These are phyloP conservation scores for Polyplosphaeria fusca DNA, from an alignment of 495 filamentous ascomycete genomes.

Conservation along the genomic window DNA sequence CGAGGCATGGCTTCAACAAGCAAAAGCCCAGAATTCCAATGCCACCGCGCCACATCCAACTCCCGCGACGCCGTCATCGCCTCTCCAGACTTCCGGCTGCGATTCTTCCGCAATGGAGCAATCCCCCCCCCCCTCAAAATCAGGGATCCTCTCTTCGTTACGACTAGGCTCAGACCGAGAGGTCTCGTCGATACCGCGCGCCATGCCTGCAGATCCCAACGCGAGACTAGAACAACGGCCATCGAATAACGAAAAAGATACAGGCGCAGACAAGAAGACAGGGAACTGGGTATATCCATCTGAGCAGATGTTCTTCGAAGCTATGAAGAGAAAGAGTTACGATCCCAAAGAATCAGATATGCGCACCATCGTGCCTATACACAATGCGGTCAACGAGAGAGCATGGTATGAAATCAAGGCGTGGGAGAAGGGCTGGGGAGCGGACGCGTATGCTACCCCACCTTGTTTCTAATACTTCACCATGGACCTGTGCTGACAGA, in stretches of 20 bases:
- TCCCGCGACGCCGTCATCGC: slow-evolving; percentile 9
- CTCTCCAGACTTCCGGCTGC: slow-evolving; percentile 31
- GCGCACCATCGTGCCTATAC: slow-evolving; percentile 88
- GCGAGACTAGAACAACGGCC: slow-evolving; percentile 37
- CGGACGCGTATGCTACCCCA: slow-evolving; percentile 48
- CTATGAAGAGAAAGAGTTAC: slow-evolving; percentile 79
- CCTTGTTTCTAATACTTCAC: not conserved
- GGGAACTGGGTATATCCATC: slow-evolving; percentile 98
- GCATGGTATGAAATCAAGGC: slow-evolving; percentile 48
- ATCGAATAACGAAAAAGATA: slow-evolving; percentile 64
- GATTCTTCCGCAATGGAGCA: slow-evolving; percentile 36
- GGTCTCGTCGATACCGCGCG: slow-evolving; percentile 78
- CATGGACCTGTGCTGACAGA: not conserved
- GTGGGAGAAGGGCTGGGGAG: slow-evolving; percentile 72
- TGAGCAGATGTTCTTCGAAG: slow-evolving; percentile 92
- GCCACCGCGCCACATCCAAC: slow-evolving; percentile 35
- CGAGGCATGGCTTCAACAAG: slow-evolving; percentile 70
- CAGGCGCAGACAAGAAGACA: slow-evolving; percentile 56
- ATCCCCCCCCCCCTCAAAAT: slow-evolving; percentile 36
- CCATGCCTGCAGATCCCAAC: slow-evolving; percentile 42
- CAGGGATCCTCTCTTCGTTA: slow-evolving; percentile 12
- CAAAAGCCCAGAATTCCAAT: slow-evolving; percentile 32
- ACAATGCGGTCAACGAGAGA: slow-evolving; percentile 76
- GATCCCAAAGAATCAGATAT: slow-evolving; percentile 65
- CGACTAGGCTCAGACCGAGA: slow-evolving; percentile 61